Evolutionary conservation across 768 basidiomycete species (phyloP), one percentile per base, ranked within the genome.

Genomic region (Boletus speciosus): DNA sequence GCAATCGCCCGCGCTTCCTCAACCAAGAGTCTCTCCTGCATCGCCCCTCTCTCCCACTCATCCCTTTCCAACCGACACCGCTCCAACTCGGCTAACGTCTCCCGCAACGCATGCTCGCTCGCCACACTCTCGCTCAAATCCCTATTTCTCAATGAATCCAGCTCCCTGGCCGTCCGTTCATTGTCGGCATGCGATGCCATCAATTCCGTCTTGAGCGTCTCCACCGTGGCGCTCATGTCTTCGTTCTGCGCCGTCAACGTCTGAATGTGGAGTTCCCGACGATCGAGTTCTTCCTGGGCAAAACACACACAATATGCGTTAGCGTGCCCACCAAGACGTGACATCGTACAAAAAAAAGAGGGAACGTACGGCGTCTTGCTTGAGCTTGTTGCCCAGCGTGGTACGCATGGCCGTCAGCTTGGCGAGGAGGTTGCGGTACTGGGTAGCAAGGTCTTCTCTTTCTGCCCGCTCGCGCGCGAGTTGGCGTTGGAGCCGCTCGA

Each of bases 241-340:
- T 90, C 86, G 65, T 87, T 90, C 65, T 93, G 85, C 3, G 80
- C 81, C 2, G 81, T 85, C 27, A 99, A 74, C 55, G 86, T 82
- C 54, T 89, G 88, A 34, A 97, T 81, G 35, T 86, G 78, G 61
- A 90, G 86, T 66, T 94, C 94, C 57, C 92, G 80, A 58, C 93
- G 81, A 78, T 98, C 97, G 40, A 99, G 86, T 79, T 98, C 97
- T 84, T 98, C 97, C 96, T 99, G 76, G 51, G 61, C 65, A 61
- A 6, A 19, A 32, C 36, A 19, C 23, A 48, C 16, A 48, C 8
- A 21, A 29, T 11, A n/a, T 19, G 36, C 12, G 44, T 40, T 27
- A 32, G 51, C 25, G 37, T 21, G 36, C 6, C 37, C 5, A 27
- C 5, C 14, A n/a, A 11, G n/a, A 12, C 12, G 15, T 21, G 35